Conservation (phyloP, 202 grass and related monocot genomes). For the Setaria italica region DNA sequence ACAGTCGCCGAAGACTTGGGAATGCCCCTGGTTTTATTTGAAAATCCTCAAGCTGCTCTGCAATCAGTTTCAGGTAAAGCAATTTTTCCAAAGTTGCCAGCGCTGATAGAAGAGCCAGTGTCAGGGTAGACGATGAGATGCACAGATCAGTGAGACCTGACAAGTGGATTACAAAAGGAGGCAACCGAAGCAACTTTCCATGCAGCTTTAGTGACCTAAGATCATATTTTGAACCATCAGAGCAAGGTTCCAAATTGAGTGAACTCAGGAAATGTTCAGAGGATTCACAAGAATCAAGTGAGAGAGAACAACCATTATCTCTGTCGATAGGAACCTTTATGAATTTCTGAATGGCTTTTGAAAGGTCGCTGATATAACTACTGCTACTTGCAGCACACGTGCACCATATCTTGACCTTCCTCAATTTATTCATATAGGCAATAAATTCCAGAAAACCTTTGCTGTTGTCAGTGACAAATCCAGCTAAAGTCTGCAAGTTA, state of each 20-base stretch:
- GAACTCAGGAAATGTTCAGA: constrained; percentile 18
- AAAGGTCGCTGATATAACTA: background rate
- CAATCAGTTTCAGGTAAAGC: constrained; percentile 36
- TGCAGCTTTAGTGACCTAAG: constrained; percentile 44
- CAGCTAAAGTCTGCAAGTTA: constrained; percentile 41
- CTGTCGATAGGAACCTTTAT: constrained; percentile 35
- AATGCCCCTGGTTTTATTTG: constrained; percentile 32
- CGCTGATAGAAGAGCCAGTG: background rate
- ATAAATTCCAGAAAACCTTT: constrained; percentile 29
- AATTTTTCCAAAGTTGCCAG: constrained; percentile 25
- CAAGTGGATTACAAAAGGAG: constrained; percentile 41
- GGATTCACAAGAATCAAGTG: constrained; percentile 31
- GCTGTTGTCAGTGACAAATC: background rate
- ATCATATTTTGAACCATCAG: constrained; percentile 42
- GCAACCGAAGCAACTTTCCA: constrained; percentile 26
- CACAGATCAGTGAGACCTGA: constrained; percentile 34
- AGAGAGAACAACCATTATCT: constrained; percentile 12
- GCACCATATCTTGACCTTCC: constrained; percentile 49
- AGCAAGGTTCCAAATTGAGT: constrained; percentile 33
- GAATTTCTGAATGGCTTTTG: constrained; percentile 33
- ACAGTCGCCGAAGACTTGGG: constrained; percentile 40
- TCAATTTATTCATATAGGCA: constrained; percentile 21
- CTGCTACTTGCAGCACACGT: background rate
- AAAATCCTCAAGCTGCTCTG: constrained; percentile 7
- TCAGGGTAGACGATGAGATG: constrained; percentile 40